Evolutionary conservation across 495 filamentous ascomycete species (phyloP), one percentile per base, ranked within the genome.

Genomic region (Neurospora cerealis): DNA sequence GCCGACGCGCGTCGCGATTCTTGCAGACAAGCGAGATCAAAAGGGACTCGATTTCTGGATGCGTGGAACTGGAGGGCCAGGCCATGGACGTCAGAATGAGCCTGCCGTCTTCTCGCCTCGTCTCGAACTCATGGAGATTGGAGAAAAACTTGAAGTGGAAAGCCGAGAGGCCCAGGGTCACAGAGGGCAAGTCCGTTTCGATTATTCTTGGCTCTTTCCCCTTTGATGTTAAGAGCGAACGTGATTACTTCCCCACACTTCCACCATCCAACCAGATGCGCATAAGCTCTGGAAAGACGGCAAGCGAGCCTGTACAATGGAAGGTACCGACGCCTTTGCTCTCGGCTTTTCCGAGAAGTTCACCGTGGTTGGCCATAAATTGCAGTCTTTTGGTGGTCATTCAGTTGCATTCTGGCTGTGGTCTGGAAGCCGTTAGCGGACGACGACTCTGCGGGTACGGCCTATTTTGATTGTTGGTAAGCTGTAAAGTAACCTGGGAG

Each of bases 201-300:
- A 71, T 34, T 70, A 21, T 34, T 19, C 39, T 73, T 70, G 73
- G 73, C 69, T 71, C 41, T 66, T 66, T 66, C 54, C 54, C 6
- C 15, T 66, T 34, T 66, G 28, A 66, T 34, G 32, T 28, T 66
- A 34, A 34, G 13, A 34, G 54, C 11, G 42, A 32, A 66, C 54
- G 54, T 19, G 28, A 19, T 34, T 19, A 37, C 42, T 72, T 74
- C 77, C 76, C 79, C 79, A 79, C 78, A 80, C 42, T 74, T 60
- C 69, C 34, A 21, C 38, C 62, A 54, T 11, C 79, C 79, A 81
- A 79, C 74, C 71, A 76, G 73, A 75, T 39, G 15, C 41, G 77
- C 77, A 76, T 69, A 5, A 38, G 62, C 42, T 69, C 72, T 77
- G 78, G 79, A 77, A 80, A 60, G 41, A 77, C 79, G 79, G 79